Conservation (phyloP, 495 filamentous ascomycete species). For the Penicillium lagena region DNA sequence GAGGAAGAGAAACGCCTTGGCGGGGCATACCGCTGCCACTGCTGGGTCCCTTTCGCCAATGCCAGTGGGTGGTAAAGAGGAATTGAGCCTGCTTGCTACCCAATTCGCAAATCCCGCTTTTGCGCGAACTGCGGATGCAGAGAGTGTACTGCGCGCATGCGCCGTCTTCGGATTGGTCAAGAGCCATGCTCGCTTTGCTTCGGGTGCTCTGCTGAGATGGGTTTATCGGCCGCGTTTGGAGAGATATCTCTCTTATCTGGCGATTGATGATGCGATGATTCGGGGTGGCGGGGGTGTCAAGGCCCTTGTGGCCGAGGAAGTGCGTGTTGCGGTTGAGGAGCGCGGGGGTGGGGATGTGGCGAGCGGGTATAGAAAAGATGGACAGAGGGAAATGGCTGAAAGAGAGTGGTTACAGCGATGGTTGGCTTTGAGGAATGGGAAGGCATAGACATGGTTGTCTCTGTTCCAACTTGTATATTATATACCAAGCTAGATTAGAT, state of each 20-base stretch:
- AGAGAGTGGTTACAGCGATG: slow-evolving; percentile 34
- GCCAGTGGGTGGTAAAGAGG: slow-evolving; percentile 12
- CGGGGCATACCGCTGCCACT: slow-evolving; percentile 6
- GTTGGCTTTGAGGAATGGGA: slow-evolving; percentile 14
- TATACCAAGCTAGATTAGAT: no score
- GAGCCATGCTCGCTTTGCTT: slow-evolving; percentile 25
- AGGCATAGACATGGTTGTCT: not conserved
- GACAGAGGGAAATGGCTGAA: slow-evolving; percentile 19
- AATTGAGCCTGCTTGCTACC: slow-evolving; percentile 19
- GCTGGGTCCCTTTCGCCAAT: slow-evolving; percentile 7
- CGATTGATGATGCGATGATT: slow-evolving; percentile 55
- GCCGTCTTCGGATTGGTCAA: slow-evolving; percentile 41
- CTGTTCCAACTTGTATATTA: no score
- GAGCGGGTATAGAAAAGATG: slow-evolving; percentile 6
- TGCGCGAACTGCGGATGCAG: slow-evolving; percentile 10
- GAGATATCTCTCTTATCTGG: slow-evolving; percentile 45
- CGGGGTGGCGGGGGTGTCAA: slow-evolving; percentile 40
- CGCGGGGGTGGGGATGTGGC: slow-evolving; percentile 29
- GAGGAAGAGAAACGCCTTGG: slow-evolving; percentile 25
- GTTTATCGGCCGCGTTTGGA: slow-evolving; percentile 35
- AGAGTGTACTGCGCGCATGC: slow-evolving; percentile 33
- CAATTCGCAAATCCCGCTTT: slow-evolving; percentile 13
- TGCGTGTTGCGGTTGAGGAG: slow-evolving; percentile 50
- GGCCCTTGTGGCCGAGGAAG: slow-evolving; percentile 46
- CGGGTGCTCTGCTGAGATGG: slow-evolving; percentile 17